Evolutionary conservation across 768 basidiomycete species (phyloP).

Genomic region (Exsudoporus frostii): DNA sequence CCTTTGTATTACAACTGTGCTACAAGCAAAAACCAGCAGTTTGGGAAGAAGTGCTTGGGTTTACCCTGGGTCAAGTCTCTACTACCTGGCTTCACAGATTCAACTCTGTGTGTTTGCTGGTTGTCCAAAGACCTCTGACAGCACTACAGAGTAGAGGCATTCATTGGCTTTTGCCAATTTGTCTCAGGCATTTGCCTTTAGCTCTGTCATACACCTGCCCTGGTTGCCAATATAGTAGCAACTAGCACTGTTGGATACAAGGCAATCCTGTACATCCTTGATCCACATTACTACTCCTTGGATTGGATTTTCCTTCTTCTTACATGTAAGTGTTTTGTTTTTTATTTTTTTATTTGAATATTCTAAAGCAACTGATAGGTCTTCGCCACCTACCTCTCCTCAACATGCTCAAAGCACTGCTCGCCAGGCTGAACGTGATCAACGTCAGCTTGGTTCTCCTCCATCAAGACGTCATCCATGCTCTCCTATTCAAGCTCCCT

Average conservation of each 20-base stretch:
- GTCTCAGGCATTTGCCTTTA: constrained; percentile 2
- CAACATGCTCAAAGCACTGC: not conserved
- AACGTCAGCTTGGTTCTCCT: not conserved
- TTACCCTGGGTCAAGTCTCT: constrained; percentile 10
- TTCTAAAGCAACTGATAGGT: not conserved
- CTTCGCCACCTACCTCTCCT: not conserved
- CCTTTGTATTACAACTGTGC: too few relatives aligned
- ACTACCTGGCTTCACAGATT: constrained; percentile 12
- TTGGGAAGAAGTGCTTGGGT: not conserved
- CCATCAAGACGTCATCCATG: not conserved
- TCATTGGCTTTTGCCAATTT: not conserved
- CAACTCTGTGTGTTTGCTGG: constrained; percentile 11
- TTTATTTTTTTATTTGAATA: too few relatives aligned
- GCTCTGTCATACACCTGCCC: not conserved
- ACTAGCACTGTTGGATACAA: not conserved
- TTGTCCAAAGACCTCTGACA: constrained; percentile 4
- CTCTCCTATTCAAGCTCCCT: too few relatives aligned
- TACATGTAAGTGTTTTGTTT: not conserved
- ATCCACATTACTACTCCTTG: too few relatives aligned
- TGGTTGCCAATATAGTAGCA: not conserved
- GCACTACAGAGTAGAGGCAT: constrained; percentile 2
- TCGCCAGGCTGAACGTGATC: not conserved
- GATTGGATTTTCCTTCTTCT: too few relatives aligned
- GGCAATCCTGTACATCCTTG: not conserved
- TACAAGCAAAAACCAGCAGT: too few relatives aligned